Evolutionary conservation across 2,329 filamentous ascomycete genomes (phyloP).

Genomic region (Neonectria punicea): DNA sequence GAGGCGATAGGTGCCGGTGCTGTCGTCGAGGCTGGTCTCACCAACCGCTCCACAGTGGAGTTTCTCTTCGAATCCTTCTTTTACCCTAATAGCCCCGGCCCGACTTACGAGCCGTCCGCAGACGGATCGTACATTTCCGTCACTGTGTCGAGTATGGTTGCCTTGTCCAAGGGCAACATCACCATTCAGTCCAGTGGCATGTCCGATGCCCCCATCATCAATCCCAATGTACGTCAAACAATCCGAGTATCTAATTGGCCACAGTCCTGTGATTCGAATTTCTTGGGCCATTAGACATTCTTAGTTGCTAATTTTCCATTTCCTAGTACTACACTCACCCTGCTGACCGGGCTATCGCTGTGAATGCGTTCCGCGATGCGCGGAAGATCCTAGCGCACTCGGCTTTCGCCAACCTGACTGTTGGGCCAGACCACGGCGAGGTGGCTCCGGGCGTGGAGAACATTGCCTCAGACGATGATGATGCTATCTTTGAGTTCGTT

Average conservation of each 20-base stretch:
- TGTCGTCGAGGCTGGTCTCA: slow-evolving; percentile 32
- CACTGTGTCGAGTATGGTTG: not conserved
- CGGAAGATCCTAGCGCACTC: slow-evolving; percentile 44
- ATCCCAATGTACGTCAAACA: not conserved
- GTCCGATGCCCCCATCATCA: not conserved
- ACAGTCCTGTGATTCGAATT: not conserved
- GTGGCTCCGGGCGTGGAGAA: slow-evolving; percentile 33
- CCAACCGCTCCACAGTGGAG: slow-evolving; percentile 42
- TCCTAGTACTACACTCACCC: slow-evolving; percentile 40
- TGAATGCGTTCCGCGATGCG: slow-evolving; percentile 47
- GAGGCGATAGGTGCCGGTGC: slow-evolving; percentile 34
- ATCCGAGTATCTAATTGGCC: not conserved
- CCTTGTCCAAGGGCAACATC: not conserved
- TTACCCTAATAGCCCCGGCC: slow-evolving; percentile 43
- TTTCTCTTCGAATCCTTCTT: slow-evolving; percentile 43
- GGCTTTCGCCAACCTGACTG: slow-evolving; percentile 38
- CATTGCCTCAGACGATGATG: slow-evolving; percentile 38
- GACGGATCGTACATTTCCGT: slow-evolving; percentile 42
- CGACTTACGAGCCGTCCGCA: slow-evolving; percentile 37
- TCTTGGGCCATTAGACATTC: not conserved
- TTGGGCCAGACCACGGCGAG: slow-evolving; percentile 39
- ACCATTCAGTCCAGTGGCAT: not conserved
- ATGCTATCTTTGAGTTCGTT: slow-evolving; percentile 41
- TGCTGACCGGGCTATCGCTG: slow-evolving; percentile 46
- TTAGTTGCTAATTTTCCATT: not conserved